Percentiles rank a stretch among this genome's conserved stretches.
Conservation (phyloP, 208 protist species). For the Trypanosoma melophagium region DNA sequence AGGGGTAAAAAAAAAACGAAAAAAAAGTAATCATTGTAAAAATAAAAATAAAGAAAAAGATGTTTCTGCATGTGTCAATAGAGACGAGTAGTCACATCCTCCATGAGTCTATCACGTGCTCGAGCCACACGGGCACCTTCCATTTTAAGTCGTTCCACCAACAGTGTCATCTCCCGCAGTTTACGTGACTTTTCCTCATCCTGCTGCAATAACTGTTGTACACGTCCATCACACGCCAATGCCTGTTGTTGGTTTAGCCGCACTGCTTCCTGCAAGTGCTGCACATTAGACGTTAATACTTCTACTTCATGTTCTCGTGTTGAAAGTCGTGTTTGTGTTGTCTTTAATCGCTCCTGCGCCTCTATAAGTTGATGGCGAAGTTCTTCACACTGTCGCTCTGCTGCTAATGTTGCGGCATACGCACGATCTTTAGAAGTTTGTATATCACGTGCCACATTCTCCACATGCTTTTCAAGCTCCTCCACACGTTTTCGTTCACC, state of each 20-base stretch:
- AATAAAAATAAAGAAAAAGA: constrained; percentile 5
- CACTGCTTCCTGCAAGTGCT: constrained; percentile 49
- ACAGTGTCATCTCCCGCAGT: constrained; percentile 40
- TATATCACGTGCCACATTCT: constrained; percentile 19
- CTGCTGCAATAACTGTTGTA: constrained; percentile 42
- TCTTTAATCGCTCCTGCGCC: constrained; percentile 26
- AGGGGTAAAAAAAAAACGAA: background rate
- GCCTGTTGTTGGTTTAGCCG: constrained; percentile 61
- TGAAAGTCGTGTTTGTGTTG: constrained; percentile 28
- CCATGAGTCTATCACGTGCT: constrained; percentile 42
- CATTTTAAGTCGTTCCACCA: constrained; percentile 59
- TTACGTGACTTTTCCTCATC: constrained; percentile 42
- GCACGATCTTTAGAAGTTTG: constrained; percentile 19
- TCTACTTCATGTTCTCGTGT: constrained; percentile 35
- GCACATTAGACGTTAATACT: constrained; percentile 36
- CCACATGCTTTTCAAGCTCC: constrained; percentile 19
- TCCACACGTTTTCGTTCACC: constrained; percentile 14
- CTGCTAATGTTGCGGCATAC: constrained; percentile 11
- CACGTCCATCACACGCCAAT: constrained; percentile 35
- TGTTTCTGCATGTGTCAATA: background rate
- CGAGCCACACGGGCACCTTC: constrained; percentile 49
- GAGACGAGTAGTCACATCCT: constrained; percentile 33
- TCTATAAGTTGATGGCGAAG: constrained; percentile 34
- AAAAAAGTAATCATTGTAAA: background rate
- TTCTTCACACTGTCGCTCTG: constrained; percentile 35